phyloP scores from a whole-genome alignment of 768 basidiomycete species.

The Coprinopsis marcescibilis region DNA sequence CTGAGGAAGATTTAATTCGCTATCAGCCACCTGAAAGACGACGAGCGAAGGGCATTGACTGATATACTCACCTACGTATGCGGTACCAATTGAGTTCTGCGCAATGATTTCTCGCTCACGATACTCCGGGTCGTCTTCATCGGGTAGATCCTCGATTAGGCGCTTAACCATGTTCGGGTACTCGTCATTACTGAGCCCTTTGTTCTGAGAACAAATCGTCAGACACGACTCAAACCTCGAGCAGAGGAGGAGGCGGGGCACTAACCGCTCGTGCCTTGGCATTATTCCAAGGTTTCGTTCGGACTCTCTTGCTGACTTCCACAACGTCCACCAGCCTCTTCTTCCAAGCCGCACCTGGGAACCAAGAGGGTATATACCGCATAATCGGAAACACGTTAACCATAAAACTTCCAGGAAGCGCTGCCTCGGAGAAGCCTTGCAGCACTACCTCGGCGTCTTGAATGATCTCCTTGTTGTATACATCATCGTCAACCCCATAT shows the following conservation, averaged over 20 bases:
- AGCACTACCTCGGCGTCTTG: conserved; percentile 22
- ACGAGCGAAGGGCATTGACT: neutral
- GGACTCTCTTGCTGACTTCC: neutral
- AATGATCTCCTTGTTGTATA: conserved; percentile 29
- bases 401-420: conserved; percentile 16
- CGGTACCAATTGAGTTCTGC: neutral
- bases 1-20: neutral
- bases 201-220: too few species aligned
- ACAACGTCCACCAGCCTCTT: conserved; percentile 7
- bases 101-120: neutral
- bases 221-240: too few species aligned
- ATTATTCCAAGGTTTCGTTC: neutral
- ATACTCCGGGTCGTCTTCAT: conserved; percentile 2
- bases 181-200: too few species aligned
- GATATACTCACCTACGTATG: conserved; percentile 1
- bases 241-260: too few species aligned
- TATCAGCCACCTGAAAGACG: neutral
- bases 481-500: conserved; percentile 23
- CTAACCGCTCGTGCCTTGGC: neutral
- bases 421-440: conserved; percentile 17
- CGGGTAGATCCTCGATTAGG: conserved; percentile 4
- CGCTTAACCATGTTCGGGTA: conserved; percentile 3
- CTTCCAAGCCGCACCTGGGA: conserved; percentile 32
- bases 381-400: conserved; percentile 15
- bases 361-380: conserved; percentile 28